A percentile compares a stretch with the other conserved stretches of the same genome.
Evolutionary conservation across 768 basidiomycete species (phyloP).

Genomic region (Pisolithus sp.): DNA sequence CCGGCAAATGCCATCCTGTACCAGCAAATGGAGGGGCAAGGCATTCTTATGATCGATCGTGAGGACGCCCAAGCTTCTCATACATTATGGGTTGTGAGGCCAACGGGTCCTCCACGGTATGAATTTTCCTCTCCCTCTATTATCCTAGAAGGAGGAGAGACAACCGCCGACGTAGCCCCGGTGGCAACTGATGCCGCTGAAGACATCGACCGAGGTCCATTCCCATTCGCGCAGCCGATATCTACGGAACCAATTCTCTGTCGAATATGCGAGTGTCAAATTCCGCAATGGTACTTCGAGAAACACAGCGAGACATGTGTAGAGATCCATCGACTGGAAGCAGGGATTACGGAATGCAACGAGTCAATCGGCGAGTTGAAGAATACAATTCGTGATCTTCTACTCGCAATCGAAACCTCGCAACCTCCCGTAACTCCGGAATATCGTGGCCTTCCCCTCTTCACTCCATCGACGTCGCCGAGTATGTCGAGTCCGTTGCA

Average conservation of each 20-base stretch:
- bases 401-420: constrained; percentile 63
- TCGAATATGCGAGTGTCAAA: constrained; percentile 94
- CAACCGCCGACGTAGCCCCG: constrained; percentile 31
- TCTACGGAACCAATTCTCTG: constrained; percentile 82
- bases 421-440: constrained; percentile 64
- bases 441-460: constrained; percentile 84
- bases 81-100: constrained; percentile 97
- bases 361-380: constrained; percentile 85
- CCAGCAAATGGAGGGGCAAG: constrained; percentile 93
- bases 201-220: constrained; percentile 44
- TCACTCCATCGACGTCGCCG: constrained; percentile 66
- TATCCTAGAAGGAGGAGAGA: constrained; percentile 43
- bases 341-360: constrained; percentile 90
- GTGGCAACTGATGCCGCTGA: constrained; percentile 37
- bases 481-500: constrained; percentile 70
- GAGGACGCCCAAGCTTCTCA: constrained; percentile 84
- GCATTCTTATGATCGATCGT: constrained; percentile 96
- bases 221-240: constrained; percentile 74
- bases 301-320: constrained; percentile 99
- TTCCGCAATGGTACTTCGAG: constrained; percentile 99
- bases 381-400: constrained; percentile 78
- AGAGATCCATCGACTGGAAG: constrained; percentile 92
- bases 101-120: constrained; percentile 64
- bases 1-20: constrained; percentile 46
- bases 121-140: constrained; percentile 62